Conservation (phyloP, 1,139 yeast species). For the Yamadazyma songkhlaensis region DNA sequence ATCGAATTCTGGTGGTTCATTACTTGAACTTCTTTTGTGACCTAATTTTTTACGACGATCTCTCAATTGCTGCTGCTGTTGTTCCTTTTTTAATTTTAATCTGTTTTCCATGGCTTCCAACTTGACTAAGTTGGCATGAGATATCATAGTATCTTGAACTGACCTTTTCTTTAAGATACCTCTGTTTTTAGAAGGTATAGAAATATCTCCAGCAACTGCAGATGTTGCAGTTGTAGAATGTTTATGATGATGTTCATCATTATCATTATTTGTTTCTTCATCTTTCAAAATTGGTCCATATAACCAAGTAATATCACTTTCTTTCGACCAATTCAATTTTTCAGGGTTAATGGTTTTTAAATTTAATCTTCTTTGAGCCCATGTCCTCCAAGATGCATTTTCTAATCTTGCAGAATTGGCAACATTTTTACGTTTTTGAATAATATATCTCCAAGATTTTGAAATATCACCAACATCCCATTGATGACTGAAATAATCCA, state of each 20-base stretch:
- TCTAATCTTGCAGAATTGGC: constrained; percentile 69
- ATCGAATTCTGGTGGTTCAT: constrained; percentile 41
- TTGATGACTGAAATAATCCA: constrained; percentile 89
- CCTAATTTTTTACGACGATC: constrained; percentile 16
- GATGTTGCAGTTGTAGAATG: constrained; percentile 34
- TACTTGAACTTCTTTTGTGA: constrained; percentile 15
- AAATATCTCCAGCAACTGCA: constrained; percentile 48
- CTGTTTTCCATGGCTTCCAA: constrained; percentile 44
- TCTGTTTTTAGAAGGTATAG: constrained; percentile 23
- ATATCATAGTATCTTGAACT: constrained; percentile 69
- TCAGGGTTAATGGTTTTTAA: constrained; percentile 71
- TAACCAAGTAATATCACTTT: constrained; percentile 78
- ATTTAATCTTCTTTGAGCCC: constrained; percentile 75
- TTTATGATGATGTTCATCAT: constrained; percentile 19
- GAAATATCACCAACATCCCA: constrained; percentile 95
- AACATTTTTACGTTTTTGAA: constrained; percentile 70
- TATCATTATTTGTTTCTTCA: constrained; percentile 21
- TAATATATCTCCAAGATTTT: constrained; percentile 92
- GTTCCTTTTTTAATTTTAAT: constrained; percentile 25
- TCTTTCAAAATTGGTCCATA: constrained; percentile 72
- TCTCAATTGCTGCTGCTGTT: constrained; percentile 16
- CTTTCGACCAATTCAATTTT: constrained; percentile 75
- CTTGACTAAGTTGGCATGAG: constrained; percentile 51
- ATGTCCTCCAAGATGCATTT: constrained; percentile 83
- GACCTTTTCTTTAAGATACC: constrained; percentile 83